Evolutionary conservation across 2,329 filamentous ascomycete species (phyloP), one percentile per base, ranked within the genome.

Genomic region (Fusarium heterosporum): DNA sequence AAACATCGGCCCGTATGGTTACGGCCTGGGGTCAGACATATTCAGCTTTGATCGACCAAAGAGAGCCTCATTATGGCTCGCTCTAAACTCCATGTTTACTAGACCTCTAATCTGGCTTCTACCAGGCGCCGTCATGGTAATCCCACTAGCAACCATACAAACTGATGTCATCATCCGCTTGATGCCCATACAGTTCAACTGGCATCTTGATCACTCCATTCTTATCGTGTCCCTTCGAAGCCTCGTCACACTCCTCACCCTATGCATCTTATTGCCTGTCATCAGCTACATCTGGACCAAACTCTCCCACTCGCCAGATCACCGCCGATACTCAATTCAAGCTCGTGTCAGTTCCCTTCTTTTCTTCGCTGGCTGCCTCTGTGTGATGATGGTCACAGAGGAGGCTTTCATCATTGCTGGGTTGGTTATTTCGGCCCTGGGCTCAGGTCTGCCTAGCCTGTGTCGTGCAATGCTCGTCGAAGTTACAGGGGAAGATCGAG

Each of bases 101-200:
- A 58, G 48, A 9, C 73, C 73, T 11, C 41, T 55, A 9, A n/a
- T 70, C 22, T 69, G 57, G 52, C 62, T 74, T 48, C 42, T 75
- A 17, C 73, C 73, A 1, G 72, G 65, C 10, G 55, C 71, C 9
- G 34, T 71, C 41, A 64, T 73, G 45, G 46, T 61, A 10, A 66
- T 73, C 9, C 71, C 73, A 11, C 50, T 68, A 9, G 68, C 64
- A 6, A 68, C 61, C 5, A 50, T 63, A 3, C 72, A 75, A 17
- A 66, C 67, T 3, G 69, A 69, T 12, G 63, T 69, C n/a, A 32
- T 72, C 14, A 40, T 71, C 19, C 71, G 70, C 8, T 29, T 75
- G 16, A 71, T 75, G 72, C 70, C 69, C 8, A 47, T 74, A 28
- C 68, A 67, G n/a, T 75, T 74, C 60, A 34, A 58, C 29, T 71